Evolutionary conservation across 1,139 yeast species (phyloP).

Genomic region (Debaryomyces coudertii): DNA sequence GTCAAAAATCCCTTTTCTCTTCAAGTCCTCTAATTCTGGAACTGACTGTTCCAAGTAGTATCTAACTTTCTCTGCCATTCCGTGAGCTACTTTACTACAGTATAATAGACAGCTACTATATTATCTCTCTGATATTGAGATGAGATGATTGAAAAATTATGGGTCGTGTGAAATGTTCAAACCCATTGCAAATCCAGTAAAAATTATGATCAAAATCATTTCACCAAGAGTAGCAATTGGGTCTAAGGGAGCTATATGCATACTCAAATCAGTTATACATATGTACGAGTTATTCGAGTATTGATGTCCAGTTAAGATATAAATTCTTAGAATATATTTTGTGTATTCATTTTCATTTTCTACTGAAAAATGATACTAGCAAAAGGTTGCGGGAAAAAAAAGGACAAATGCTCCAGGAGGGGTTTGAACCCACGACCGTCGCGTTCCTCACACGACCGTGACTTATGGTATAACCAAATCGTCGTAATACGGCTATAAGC

Average conservation of each 20-base stretch:
- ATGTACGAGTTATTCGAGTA: not conserved
- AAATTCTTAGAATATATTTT: too few relatives aligned
- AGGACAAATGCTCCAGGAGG: constrained; percentile 56
- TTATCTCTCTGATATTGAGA: constrained; percentile 11
- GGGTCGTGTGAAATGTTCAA: constrained; percentile 10
- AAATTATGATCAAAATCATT: not conserved
- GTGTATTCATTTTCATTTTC: too few relatives aligned
- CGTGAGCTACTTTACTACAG: constrained; percentile 1
- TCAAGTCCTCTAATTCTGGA: constrained; percentile 90
- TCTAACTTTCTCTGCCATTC: constrained; percentile 76
- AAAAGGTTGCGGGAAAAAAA: constrained; percentile 33
- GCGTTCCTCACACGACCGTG: constrained; percentile 63
- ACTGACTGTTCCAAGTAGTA: constrained; percentile 81
- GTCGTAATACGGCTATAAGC: constrained; percentile 56
- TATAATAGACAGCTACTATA: not conserved
- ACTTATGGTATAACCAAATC: constrained; percentile 53
- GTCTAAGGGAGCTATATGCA: too few relatives aligned
- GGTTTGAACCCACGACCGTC: constrained; percentile 63
- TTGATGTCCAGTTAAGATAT: not conserved
- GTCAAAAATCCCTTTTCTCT: constrained; percentile 76
- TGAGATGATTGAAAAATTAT: constrained; percentile 16
- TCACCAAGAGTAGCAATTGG: not conserved
- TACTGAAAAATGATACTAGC: not conserved
- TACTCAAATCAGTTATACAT: too few relatives aligned
- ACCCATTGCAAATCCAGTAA: not conserved